Evolutionary conservation across 108 stramenopile genomes (phyloP).

Genomic region (Fistulifera pelliculosa): DNA sequence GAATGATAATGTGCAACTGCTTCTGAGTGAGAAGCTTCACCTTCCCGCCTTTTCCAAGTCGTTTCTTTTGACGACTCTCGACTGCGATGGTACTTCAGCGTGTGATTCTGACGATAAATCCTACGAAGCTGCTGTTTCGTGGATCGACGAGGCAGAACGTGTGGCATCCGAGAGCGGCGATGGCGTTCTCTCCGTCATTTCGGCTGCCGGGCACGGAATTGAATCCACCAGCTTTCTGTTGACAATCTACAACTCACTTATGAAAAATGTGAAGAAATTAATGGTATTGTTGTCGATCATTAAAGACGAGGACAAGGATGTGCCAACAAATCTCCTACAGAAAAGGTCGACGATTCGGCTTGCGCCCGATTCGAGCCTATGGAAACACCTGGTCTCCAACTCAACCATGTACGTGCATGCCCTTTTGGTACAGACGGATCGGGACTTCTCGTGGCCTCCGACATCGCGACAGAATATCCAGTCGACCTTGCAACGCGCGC

Average conservation of each 20-base stretch:
- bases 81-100: slow-evolving; percentile 16
- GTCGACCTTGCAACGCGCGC: slow-evolving; percentile 8
- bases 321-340: slow-evolving; percentile 16
- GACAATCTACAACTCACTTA: slow-evolving; percentile 39
- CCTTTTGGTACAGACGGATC: slow-evolving; percentile 29
- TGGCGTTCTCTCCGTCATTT: slow-evolving; percentile 65
- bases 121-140: slow-evolving; percentile 37
- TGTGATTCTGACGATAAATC: slow-evolving; percentile 17
- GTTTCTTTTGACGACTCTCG: slow-evolving; percentile 34
- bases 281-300: neutral
- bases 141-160: slow-evolving; percentile 58
- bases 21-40: slow-evolving; percentile 40
- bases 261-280: slow-evolving; percentile 11
- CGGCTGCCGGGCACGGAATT: slow-evolving; percentile 76
- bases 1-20: slow-evolving; percentile 10
- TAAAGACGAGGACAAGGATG: slow-evolving; percentile 8
- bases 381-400: slow-evolving; percentile 54
- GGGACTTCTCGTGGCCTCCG: slow-evolving; percentile 7
- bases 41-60: slow-evolving; percentile 40
- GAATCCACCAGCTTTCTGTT: slow-evolving; percentile 72
- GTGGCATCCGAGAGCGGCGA: slow-evolving; percentile 34
- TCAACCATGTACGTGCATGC: slow-evolving; percentile 63
- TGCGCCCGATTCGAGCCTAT: slow-evolving; percentile 37
- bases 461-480: slow-evolving; percentile 14
- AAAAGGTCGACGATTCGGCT: slow-evolving; percentile 43